Percentiles rank a stretch among this genome's conserved stretches.
Conservation (phyloP, 2,329 filamentous ascomycete species). For the Arthrinium puccinioides region DNA sequence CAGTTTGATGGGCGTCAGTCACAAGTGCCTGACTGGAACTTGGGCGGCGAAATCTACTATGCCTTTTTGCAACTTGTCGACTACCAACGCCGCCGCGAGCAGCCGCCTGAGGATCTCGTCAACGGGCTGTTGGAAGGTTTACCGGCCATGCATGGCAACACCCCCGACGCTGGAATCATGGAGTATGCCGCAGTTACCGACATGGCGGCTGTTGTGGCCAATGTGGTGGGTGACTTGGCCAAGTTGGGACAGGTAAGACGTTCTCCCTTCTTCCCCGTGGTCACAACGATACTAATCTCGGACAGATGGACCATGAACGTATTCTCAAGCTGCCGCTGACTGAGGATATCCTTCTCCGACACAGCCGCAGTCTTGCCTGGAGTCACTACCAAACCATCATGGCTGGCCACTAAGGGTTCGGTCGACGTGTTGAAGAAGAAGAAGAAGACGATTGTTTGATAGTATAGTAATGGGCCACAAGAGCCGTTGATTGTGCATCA, state of each 20-base stretch:
- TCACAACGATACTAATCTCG: no score
- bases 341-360: slow-evolving; percentile 24
- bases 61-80: slow-evolving; percentile 49
- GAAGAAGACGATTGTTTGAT: no score
- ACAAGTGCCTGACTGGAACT: slow-evolving; percentile 64
- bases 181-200: slow-evolving; percentile 26
- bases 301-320: slow-evolving; percentile 21
- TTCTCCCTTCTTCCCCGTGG: no score
- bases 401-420: slow-evolving; percentile 18
- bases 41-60: slow-evolving; percentile 73
- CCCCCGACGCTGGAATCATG: slow-evolving; percentile 21
- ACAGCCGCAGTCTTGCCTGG: slow-evolving; percentile 24
- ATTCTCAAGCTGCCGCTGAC: slow-evolving; percentile 24
- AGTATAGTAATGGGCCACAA: no score
- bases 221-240: slow-evolving; percentile 21
- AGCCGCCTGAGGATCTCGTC: slow-evolving; percentile 36
- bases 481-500: no score
- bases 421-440: no score
- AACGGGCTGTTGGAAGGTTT: slow-evolving; percentile 51
- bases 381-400: slow-evolving; percentile 22
- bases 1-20: slow-evolving; percentile 61
- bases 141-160: slow-evolving; percentile 42
- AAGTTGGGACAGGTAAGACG: slow-evolving; percentile 21
- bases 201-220: slow-evolving; percentile 25
- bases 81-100: slow-evolving; percentile 27